These are phyloP conservation scores for Ustilago bromivora DNA, from an alignment of 1,284 basidiomycete species.

Conservation along the genomic window DNA sequence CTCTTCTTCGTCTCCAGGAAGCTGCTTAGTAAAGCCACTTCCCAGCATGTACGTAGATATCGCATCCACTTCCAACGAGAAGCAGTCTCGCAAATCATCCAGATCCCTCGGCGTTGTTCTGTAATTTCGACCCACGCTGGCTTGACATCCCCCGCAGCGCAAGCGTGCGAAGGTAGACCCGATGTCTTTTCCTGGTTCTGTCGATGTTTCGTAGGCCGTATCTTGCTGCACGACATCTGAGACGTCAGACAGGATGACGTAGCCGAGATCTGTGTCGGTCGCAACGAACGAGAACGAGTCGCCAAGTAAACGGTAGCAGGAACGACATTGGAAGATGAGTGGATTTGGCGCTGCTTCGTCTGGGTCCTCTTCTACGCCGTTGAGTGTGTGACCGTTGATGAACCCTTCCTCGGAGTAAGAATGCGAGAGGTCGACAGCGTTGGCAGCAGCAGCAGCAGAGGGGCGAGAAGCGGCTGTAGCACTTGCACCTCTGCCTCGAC, in stretches of 20 bases:
- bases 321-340: conserved; percentile 53
- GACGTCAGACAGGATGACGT: conserved; percentile 51
- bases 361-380: neutral
- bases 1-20: conserved; percentile 12
- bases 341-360: conserved; percentile 24
- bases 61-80: conserved; percentile 39
- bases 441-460: neutral
- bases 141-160: conserved; percentile 40
- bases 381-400: neutral
- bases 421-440: neutral
- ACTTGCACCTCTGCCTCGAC: conserved; percentile 13
- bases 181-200: conserved; percentile 39
- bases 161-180: conserved; percentile 46
- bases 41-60: conserved; percentile 40
- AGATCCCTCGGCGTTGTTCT: conserved; percentile 47
- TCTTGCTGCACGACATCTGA: conserved; percentile 39
- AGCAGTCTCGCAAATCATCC: conserved; percentile 50
- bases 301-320: conserved; percentile 46
- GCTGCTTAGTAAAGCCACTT: conserved; percentile 20
- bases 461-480: neutral
- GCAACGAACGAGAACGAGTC: conserved; percentile 52
- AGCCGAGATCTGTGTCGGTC: conserved; percentile 47
- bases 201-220: conserved; percentile 30
- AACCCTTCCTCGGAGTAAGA: conserved; percentile 1
- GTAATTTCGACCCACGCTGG: conserved; percentile 45